Conservation (phyloP, 768 basidiomycete genomes). For the Podaxis carcinomalis region DNA sequence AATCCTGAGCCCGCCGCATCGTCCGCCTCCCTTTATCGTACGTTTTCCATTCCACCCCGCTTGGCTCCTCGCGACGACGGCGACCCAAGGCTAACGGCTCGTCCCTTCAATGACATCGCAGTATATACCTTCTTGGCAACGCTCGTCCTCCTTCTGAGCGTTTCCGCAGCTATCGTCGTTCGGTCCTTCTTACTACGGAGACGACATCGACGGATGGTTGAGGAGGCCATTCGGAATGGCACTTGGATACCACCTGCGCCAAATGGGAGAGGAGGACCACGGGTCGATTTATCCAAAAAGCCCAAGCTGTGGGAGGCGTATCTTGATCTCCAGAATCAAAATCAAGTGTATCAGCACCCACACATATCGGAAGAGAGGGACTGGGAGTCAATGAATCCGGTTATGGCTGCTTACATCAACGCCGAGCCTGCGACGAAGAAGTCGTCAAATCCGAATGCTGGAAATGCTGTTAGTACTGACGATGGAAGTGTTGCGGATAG, state of each 20-base stretch:
- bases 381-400: constrained; percentile 18
- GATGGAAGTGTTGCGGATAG: neutral
- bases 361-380: constrained; percentile 10
- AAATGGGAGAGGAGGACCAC: constrained; percentile 15
- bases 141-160: constrained; percentile 59
- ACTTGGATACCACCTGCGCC: constrained; percentile 47
- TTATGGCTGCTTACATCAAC: constrained; percentile 14
- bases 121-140: constrained; percentile 58
- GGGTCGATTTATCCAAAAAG: constrained; percentile 40
- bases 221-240: constrained; percentile 62
- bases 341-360: constrained; percentile 3
- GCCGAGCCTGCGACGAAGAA: neutral
- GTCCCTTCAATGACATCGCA: constrained; percentile 16
- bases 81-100: constrained; percentile 1
- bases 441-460: neutral
- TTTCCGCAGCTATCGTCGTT: constrained; percentile 64
- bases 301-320: constrained; percentile 47
- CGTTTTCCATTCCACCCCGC: constrained; percentile 12
- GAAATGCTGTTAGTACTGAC: neutral
- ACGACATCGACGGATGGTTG: constrained; percentile 53
- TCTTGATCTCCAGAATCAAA: constrained; percentile 22
- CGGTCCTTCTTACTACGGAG: constrained; percentile 63
- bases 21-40: constrained; percentile 30
- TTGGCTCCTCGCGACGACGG: neutral
- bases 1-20: constrained; percentile 16